Evolutionary conservation across 2,329 filamentous ascomycete genomes (phyloP).

Genomic region (Fusarium falciforme): DNA sequence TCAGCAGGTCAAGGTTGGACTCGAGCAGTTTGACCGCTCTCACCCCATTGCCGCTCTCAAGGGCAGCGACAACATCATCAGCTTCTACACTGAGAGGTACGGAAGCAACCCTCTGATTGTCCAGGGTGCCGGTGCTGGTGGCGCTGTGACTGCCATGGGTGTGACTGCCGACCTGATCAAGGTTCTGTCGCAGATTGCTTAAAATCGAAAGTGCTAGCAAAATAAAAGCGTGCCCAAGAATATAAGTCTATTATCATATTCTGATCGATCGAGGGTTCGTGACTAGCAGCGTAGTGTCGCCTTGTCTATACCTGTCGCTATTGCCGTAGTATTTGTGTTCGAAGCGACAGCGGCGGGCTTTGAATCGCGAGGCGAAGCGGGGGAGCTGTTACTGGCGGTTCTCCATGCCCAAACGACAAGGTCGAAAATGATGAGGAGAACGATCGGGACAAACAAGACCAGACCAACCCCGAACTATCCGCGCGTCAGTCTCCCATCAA

Average conservation of each 20-base stretch:
- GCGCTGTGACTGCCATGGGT: conserved; percentile 97
- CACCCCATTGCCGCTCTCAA: conserved; percentile 94
- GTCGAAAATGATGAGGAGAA: conserved; percentile 62
- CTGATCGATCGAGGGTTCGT: conserved; percentile 9
- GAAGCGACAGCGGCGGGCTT: conserved; percentile 27
- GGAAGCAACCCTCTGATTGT: conserved; percentile 91
- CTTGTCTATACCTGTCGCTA: conserved; percentile 40
- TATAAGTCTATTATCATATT: conserved; percentile 1
- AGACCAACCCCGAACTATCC: conserved; percentile 58
- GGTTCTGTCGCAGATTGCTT: conserved; percentile 78
- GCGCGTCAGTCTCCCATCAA: conserved; percentile 24
- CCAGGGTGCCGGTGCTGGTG: conserved; percentile 93
- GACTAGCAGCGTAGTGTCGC: conserved; percentile 32
- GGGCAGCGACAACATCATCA: conserved; percentile 99
- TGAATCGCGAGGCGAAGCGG: conserved; percentile 24
- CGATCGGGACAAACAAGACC: conserved; percentile 59
- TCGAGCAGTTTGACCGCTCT: conserved; percentile 88
- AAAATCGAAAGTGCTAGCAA: conserved; percentile 37
- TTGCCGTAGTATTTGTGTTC: conserved; percentile 35
- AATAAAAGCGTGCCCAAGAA: conserved; percentile 31
- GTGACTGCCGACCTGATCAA: conserved; percentile 95
- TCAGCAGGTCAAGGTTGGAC: conserved; percentile 87
- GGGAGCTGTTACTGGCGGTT: conserved; percentile 44
- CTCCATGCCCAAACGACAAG: conserved; percentile 66
- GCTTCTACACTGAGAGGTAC: conserved; percentile 97